Evolutionary conservation across 1,284 basidiomycete genomes (phyloP), one percentile per base, ranked within the genome.

Genomic region (Ustilago curta): DNA sequence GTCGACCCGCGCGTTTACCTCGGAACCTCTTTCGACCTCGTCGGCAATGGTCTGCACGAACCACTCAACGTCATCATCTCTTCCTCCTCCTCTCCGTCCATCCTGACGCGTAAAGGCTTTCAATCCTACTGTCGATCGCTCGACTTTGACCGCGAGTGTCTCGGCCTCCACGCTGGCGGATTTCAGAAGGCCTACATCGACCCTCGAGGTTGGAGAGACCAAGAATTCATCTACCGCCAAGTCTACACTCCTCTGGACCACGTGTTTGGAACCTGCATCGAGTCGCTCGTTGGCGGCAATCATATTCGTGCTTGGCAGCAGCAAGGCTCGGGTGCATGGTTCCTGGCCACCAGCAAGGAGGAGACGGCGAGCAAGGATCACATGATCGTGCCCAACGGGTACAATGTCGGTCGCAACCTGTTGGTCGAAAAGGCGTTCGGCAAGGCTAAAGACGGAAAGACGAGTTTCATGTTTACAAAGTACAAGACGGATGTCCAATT

Each of bases 251-350:
- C 70, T 29, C 37, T 79, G 44, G 59, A 79, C 62, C 50, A 76
- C 47, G 49, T 72, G 29, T 52, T 80, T 23, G 73, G 74, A 8
- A 78, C 78, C 2, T 83, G 83, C 57, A 65, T 71, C 76, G 94
- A 98, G 86, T 92, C 92, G 3, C 88, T 97, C 50, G 80, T 92
- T 66, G 95, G 95, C 7, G 95, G 95, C 3, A 90, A 92, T 80
- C 95, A 98, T 92, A 85, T 88, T 3, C 94, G 96, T 85, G 88
- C 91, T 64, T 81, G 78, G 78, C 78, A 81, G 35, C 78, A 80
- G 49, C 69, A 76, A 39, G 92, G 91, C 0, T 86, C 87, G 7
- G 94, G 73, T n/a, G 57, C 94, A 3, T 88, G 92, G 66, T 97
- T 97, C 84, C 87, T 97, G 86, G 94, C 93, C n/a, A 80, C 76